Percentiles rank a stretch among this genome's conserved stretches.
phyloP scores from a whole-genome alignment of 805 yeast species.

The Monosporozyma siamensis region DNA sequence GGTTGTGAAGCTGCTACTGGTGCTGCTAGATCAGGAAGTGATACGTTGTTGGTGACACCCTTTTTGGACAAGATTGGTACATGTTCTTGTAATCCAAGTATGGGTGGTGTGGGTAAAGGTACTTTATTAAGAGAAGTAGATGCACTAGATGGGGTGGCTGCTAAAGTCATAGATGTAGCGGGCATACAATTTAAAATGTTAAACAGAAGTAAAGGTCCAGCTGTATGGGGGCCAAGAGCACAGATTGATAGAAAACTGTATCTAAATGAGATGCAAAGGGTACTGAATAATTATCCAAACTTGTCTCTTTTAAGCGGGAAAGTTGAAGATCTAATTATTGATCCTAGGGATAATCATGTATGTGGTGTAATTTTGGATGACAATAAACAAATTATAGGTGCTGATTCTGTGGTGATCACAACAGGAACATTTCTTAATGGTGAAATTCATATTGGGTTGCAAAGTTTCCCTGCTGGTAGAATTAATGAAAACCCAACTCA shows the following conservation, averaged over 20 bases:
- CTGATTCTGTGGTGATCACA: slow-evolving; percentile 71
- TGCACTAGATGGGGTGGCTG: slow-evolving; percentile 89
- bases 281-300: slow-evolving; percentile 43
- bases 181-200: slow-evolving; percentile 87
- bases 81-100: slow-evolving; percentile 93
- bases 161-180: slow-evolving; percentile 79
- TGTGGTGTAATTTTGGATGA: slow-evolving; percentile 65
- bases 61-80: slow-evolving; percentile 69
- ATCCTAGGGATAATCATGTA: slow-evolving; percentile 26
- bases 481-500: slow-evolving; percentile 87
- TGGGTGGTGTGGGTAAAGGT: slow-evolving; percentile 99
- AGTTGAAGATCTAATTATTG: slow-evolving; percentile 78
- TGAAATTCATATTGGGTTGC: slow-evolving; percentile 85
- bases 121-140: slow-evolving; percentile 86
- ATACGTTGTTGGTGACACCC: slow-evolving; percentile 59
- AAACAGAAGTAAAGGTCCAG: slow-evolving; percentile 79
- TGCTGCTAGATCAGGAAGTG: slow-evolving; percentile 73
- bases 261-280: slow-evolving; percentile 63
- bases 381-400: slow-evolving; percentile 56
- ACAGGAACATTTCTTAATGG: slow-evolving; percentile 95
- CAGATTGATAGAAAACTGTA: slow-evolving; percentile 87
- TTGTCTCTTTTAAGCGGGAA: slow-evolving; percentile 53
- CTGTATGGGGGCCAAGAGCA: slow-evolving; percentile 97
- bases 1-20: slow-evolving; percentile 97
- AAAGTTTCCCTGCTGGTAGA: slow-evolving; percentile 79